These are phyloP conservation scores for Xanthoparmelia taractica DNA, from an alignment of 495 filamentous ascomycete species.

Conservation along the genomic window DNA sequence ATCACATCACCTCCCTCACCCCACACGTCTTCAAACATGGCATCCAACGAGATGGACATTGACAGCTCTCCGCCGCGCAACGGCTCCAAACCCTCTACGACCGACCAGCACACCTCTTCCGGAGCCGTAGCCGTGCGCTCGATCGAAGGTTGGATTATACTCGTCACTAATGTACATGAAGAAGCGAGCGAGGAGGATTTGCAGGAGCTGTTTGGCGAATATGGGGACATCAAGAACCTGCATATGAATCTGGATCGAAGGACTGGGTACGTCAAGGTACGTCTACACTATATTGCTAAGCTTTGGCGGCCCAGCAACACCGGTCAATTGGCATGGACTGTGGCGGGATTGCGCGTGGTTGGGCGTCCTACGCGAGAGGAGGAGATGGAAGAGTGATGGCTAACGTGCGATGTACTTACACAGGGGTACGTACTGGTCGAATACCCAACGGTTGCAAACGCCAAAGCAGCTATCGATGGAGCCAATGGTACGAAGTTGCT, in stretches of 20 bases:
- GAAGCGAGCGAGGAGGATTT: slow-evolving; percentile 95
- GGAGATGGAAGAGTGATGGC: neutral
- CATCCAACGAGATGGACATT: slow-evolving; percentile 72
- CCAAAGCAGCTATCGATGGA: slow-evolving; percentile 75
- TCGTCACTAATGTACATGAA: slow-evolving; percentile 95
- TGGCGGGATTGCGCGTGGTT: too few species aligned
- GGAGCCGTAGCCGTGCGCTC: slow-evolving; percentile 90
- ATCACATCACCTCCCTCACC: neutral
- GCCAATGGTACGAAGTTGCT: slow-evolving; percentile 76
- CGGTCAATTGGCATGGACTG: too few species aligned
- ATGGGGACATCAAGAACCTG: slow-evolving; percentile 95
- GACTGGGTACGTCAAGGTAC: slow-evolving; percentile 95
- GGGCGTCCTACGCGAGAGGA: too few species aligned
- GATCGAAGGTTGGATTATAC: slow-evolving; percentile 98
- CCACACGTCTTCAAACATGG: slow-evolving; percentile 39
- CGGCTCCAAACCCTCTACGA: slow-evolving; percentile 48
- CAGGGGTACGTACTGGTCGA: slow-evolving; percentile 93
- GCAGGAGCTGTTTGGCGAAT: slow-evolving; percentile 90
- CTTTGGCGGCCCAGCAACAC: neutral
- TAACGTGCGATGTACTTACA: neutral
- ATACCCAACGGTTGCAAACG: slow-evolving; percentile 81
- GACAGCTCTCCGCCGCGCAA: slow-evolving; percentile 46
- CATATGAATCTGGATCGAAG: slow-evolving; percentile 90
- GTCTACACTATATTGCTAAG: slow-evolving; percentile 18
- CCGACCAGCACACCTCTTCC: slow-evolving; percentile 61